Evolutionary conservation across 2,329 filamentous ascomycete species (phyloP).

Genomic region (Lasiodiplodia sp.): DNA sequence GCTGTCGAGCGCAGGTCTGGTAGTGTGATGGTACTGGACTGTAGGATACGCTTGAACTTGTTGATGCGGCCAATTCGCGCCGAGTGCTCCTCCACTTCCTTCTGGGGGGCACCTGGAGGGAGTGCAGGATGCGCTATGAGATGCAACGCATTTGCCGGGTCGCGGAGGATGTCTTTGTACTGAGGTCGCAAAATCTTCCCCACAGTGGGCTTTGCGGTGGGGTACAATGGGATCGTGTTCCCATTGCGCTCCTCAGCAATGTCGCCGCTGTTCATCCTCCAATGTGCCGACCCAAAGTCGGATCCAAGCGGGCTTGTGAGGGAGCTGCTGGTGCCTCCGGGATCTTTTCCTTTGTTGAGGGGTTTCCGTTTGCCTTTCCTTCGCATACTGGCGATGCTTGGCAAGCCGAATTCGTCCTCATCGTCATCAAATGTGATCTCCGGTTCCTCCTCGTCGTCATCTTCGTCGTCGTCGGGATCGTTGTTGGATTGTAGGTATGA

Average conservation of each 20-base stretch:
- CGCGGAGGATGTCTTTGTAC: conserved; percentile 90
- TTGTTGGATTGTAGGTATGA: conserved; percentile 83
- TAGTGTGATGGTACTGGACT: conserved; percentile 87
- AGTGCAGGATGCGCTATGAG: conserved; percentile 87
- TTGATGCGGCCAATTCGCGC: conserved; percentile 93
- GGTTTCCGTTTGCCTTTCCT: conserved; percentile 66
- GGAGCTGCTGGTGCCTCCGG: conserved; percentile 44
- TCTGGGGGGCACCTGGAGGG: conserved; percentile 75
- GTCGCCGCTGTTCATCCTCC: conserved; percentile 85
- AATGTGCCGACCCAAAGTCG: conserved; percentile 42
- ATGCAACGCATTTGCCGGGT: conserved; percentile 92
- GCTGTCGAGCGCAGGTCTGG: conserved; percentile 83
- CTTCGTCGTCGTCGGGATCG: conserved; percentile 75
- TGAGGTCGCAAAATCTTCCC: conserved; percentile 96
- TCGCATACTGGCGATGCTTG: conserved; percentile 90
- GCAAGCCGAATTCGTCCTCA: conserved; percentile 94
- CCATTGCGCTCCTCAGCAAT: conserved; percentile 86
- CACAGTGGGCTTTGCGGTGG: conserved; percentile 85
- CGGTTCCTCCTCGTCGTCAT: conserved; percentile 65
- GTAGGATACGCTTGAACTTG: conserved; percentile 96
- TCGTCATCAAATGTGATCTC: conserved; percentile 86
- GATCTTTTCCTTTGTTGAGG: conserved; percentile 54
- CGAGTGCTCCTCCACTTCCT: conserved; percentile 85
- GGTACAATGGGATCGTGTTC: conserved; percentile 72
- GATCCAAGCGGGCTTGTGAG: conserved; percentile 27